Evolutionary conservation across 208 protist genomes (phyloP).

Genomic region (Wallacemonas sp.): DNA sequence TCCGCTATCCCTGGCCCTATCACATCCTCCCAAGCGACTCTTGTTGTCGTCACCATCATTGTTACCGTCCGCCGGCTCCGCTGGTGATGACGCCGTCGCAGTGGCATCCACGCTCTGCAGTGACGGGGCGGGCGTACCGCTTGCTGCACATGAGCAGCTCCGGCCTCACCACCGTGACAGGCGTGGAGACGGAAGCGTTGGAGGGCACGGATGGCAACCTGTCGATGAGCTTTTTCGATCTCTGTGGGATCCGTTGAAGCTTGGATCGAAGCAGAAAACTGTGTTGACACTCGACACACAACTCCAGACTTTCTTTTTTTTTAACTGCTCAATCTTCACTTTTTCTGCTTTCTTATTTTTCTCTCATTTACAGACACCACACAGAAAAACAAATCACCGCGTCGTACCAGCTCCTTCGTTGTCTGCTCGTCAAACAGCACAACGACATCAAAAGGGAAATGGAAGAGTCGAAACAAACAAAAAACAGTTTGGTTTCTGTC

Average conservation of each 20-base stretch:
- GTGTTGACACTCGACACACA: too few relatives aligned
- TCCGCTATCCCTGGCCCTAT: slow-evolving; percentile 13
- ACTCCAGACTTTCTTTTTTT: slow-evolving; percentile 20
- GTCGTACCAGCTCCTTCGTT: too few relatives aligned
- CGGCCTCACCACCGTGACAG: neutral
- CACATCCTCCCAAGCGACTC: neutral
- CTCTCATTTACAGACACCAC: neutral
- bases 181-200: neutral
- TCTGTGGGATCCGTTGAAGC: neutral
- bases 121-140: neutral
- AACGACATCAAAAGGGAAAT: too few relatives aligned
- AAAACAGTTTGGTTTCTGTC: too few relatives aligned
- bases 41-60: too few relatives aligned
- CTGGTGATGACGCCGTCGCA: neutral
- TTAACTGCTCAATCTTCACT: neutral
- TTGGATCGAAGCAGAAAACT: too few relatives aligned
- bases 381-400: too few relatives aligned
- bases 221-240: slow-evolving; percentile 7
- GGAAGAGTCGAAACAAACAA: too few relatives aligned
- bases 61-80: neutral
- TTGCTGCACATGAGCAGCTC: slow-evolving; percentile 6
- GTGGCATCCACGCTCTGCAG: neutral
- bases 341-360: slow-evolving; percentile 8
- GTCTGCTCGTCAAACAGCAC: too few relatives aligned
- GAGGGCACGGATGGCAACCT: too few relatives aligned